Conservation (phyloP, 257 asterid species). For the Solanum stenotomum region DNA sequence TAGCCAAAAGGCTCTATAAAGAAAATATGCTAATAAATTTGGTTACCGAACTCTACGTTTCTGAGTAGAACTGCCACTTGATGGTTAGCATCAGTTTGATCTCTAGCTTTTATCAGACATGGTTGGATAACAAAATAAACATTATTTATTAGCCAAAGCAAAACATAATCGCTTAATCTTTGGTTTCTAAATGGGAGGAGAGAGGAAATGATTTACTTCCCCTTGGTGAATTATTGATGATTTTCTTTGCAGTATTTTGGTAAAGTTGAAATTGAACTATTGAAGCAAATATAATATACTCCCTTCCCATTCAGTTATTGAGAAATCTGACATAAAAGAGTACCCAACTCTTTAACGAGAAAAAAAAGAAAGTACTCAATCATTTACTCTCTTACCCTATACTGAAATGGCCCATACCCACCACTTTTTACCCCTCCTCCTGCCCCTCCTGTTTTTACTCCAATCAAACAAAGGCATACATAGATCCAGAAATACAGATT, state of each 20-base stretch:
- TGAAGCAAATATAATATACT: background rate
- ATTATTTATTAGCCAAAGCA: background rate
- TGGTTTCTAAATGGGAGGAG: background rate
- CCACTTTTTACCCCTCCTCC: background rate
- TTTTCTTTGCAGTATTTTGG: background rate
- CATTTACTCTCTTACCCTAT: background rate
- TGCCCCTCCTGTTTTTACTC: background rate
- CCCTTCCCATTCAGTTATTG: background rate
- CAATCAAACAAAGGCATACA: background rate
- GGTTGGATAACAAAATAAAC: background rate
- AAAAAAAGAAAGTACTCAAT: background rate
- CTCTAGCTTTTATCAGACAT: background rate
- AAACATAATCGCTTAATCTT: background rate
- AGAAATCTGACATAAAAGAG: background rate
- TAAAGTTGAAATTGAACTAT: background rate
- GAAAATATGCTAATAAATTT: background rate
- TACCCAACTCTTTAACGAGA: background rate
- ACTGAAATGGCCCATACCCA: background rate
- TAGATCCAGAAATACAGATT: background rate
- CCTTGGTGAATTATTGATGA: background rate
- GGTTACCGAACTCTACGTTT: background rate
- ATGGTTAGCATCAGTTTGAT: background rate
- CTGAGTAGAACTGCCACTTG: background rate
- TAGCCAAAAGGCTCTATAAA: background rate
- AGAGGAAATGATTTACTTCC: background rate